A percentile compares a stretch with the other conserved stretches of the same genome.
These are phyloP conservation scores for Cornus controversa DNA, from an alignment of 148 eudicot genomes.

Conservation along the genomic window DNA sequence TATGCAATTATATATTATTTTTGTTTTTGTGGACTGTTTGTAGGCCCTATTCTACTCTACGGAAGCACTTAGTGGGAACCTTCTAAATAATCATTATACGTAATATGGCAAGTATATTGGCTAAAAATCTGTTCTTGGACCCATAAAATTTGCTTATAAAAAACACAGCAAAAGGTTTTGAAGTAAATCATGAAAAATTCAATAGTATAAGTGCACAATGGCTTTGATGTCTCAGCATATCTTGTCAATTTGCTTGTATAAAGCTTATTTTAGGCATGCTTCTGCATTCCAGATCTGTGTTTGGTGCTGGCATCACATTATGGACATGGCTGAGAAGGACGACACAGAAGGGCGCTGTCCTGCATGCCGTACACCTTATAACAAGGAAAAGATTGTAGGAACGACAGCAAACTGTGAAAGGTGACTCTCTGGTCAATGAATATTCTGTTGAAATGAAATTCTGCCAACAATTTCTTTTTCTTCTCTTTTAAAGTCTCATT, in stretches of 20 bases:
- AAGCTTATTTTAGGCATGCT: background rate
- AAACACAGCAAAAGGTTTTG: background rate
- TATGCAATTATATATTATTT: background rate
- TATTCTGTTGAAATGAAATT: background rate
- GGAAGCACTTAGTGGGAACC: background rate
- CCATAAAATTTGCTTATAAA: background rate
- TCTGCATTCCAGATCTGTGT: slow-evolving; percentile 69
- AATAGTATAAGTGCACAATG: background rate
- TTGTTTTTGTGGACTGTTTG: too few relatives aligned
- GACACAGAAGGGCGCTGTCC: slow-evolving; percentile 93
- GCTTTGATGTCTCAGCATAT: background rate
- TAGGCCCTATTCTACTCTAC: background rate
- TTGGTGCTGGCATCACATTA: slow-evolving; percentile 99
- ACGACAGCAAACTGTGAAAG: slow-evolving; percentile 75
- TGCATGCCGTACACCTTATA: slow-evolving; percentile 89
- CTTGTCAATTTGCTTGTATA: background rate
- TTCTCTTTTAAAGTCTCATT: background rate
- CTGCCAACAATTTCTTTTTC: background rate
- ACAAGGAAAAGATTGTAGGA: slow-evolving; percentile 89
- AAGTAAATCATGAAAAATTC: background rate
- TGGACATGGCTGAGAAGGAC: slow-evolving; percentile 98
- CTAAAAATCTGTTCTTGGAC: background rate
- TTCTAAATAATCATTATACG: background rate
- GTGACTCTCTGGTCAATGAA: slow-evolving; percentile 24
- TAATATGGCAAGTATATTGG: background rate